phyloP scores from a whole-genome alignment of 2,329 filamentous ascomycete genomes.

The Alternaria longipes region DNA sequence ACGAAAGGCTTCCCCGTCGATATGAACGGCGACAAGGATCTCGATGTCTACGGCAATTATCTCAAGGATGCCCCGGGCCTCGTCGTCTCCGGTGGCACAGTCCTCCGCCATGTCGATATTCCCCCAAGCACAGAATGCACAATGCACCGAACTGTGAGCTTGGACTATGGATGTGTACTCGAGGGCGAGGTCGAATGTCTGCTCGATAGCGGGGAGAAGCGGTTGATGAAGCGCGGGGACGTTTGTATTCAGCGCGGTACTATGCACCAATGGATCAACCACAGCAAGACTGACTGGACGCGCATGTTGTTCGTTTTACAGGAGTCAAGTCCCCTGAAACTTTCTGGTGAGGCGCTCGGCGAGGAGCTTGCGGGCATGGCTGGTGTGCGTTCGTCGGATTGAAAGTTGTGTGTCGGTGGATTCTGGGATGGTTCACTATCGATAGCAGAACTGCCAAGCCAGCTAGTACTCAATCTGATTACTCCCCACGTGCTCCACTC shows the following conservation, averaged over 20 bases:
- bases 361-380: slow-evolving; percentile 50
- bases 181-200: slow-evolving; percentile 52
- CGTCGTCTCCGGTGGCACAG: slow-evolving; percentile 58
- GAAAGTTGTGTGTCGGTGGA: not conserved
- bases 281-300: slow-evolving; percentile 44
- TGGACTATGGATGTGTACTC: slow-evolving; percentile 53
- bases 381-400: slow-evolving; percentile 49
- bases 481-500: slow-evolving; percentile 23
- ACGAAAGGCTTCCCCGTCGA: slow-evolving; percentile 59
- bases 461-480: slow-evolving; percentile 23
- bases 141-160: slow-evolving; percentile 54
- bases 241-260: slow-evolving; percentile 52
- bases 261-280: slow-evolving; percentile 53
- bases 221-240: slow-evolving; percentile 49
- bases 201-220: slow-evolving; percentile 52
- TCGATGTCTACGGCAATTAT: slow-evolving; percentile 57
- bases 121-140: slow-evolving; percentile 45
- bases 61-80: slow-evolving; percentile 60
- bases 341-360: slow-evolving; percentile 43
- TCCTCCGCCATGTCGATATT: slow-evolving; percentile 56
- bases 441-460: slow-evolving; percentile 29
- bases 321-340: slow-evolving; percentile 45
- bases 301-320: slow-evolving; percentile 52
- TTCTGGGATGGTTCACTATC: not conserved
- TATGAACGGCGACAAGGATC: slow-evolving; percentile 58